Conservation (phyloP, 192 early-diverging fungal species). For the Coemansia sp. region DNA sequence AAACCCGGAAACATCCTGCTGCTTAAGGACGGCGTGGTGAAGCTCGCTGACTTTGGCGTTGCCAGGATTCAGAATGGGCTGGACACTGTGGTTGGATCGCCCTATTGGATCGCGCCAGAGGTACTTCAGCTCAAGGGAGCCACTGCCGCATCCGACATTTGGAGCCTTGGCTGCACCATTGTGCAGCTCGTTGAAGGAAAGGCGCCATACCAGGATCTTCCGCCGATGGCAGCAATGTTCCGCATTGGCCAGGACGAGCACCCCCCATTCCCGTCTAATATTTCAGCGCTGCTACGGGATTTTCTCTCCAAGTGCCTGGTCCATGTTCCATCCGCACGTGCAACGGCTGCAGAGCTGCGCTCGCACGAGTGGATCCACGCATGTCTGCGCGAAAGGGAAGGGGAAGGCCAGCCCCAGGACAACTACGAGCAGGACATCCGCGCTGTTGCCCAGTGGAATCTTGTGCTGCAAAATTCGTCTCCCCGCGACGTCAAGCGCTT, state of each 20-base stretch:
- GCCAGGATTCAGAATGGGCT: conserved; percentile 62
- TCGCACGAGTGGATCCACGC: conserved; percentile 54
- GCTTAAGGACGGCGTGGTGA: conserved; percentile 69
- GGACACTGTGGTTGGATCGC: conserved; percentile 71
- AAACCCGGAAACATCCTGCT: conserved; percentile 69
- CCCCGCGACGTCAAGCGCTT: conserved; percentile 53
- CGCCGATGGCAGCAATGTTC: conserved; percentile 69
- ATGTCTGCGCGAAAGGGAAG: conserved; percentile 38
- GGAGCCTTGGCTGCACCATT: conserved; percentile 71
- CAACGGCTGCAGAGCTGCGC: conserved; percentile 68
- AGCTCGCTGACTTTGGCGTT: conserved; percentile 79
- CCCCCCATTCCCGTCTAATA: conserved; percentile 67
- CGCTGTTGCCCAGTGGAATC: conserved; percentile 54
- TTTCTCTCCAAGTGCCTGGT: conserved; percentile 80
- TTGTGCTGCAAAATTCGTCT: conserved; percentile 50
- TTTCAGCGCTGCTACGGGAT: conserved; percentile 60
- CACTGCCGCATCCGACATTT: conserved; percentile 71
- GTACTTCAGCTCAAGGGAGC: conserved; percentile 67
- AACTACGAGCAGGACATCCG: conserved; percentile 52
- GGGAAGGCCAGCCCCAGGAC: conserved; percentile 33
- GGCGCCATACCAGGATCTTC: conserved; percentile 70
- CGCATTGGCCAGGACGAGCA: conserved; percentile 73
- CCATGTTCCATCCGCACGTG: conserved; percentile 68
- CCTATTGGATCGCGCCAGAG: conserved; percentile 80
- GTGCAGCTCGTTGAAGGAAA: conserved; percentile 70